Evolutionary conservation across 2,329 filamentous ascomycete genomes (phyloP), one percentile per base, ranked within the genome.

Genomic region (Lojkania enalia): DNA sequence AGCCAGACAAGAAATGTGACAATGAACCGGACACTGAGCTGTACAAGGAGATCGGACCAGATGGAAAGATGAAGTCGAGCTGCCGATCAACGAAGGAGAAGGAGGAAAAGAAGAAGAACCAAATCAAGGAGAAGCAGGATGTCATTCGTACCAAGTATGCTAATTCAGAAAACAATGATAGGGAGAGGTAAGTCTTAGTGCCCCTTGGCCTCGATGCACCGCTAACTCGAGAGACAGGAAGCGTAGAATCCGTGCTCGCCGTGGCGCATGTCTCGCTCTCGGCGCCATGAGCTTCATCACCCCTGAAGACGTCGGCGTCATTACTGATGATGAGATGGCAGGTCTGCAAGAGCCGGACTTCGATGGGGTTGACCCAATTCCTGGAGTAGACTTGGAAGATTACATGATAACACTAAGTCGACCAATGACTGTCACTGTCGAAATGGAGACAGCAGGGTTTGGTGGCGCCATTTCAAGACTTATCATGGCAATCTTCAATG

Each of bases 221-320:
- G 7, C 7, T n/a, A 9, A n/a, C 7, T n/a, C 7, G n/a, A 9
- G 7, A n/a, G 7, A 27, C 25, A 44, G 42, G 25, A 27, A 44
- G 27, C 15, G 35, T 9, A 38, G 21, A 15, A 39, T 39, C 33
- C 11, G 42, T n/a, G 42, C 42, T 14, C 42, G 42, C 11, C 20
- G 42, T n/a, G 42, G 42, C 18, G 42, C 42, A 16, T 44, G 42
- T 32, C 25, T 44, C n/a, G 42, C 42, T 29, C 23, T 44, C 3
- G 42, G 42, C 15, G 42, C 42, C 20, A 30, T 44, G 42, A 44
- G 20, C 14, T 44, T 13, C 13, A 38, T 44, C 14, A 5, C 42
- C 5, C 11, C 19, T 2, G 42, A 9, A 5, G 42, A 44, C 18
- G 21, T 39, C 4, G 15, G n/a, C 14, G 12, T 6, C 7, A 19